These are phyloP conservation scores for Stevia rebaudiana DNA, from an alignment of 140 eudicot species.

Conservation along the genomic window DNA sequence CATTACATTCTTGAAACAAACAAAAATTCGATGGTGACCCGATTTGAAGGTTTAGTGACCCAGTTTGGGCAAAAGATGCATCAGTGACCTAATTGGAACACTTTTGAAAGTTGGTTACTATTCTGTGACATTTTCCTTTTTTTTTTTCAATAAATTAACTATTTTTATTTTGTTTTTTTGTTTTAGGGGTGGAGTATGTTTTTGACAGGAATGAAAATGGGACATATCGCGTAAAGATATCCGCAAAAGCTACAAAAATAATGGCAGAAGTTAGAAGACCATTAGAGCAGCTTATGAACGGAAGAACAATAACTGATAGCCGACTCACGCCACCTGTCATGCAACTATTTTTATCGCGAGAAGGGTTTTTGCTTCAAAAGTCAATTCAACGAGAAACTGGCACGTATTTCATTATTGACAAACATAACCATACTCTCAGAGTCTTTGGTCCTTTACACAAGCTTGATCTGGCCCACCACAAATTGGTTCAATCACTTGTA, in stretches of 20 bases:
- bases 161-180: constrained; percentile 11
- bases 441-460: constrained; percentile 58
- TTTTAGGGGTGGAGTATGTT: constrained; percentile 64
- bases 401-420: constrained; percentile 50
- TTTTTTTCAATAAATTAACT: no score
- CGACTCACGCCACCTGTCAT: constrained; percentile 55
- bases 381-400: constrained; percentile 67
- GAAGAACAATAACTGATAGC: constrained; percentile 51
- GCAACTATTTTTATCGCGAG: constrained; percentile 51
- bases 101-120: no score
- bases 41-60: no score
- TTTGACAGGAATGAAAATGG: constrained; percentile 63
- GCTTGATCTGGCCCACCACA: constrained; percentile 45
- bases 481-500: constrained; percentile 50
- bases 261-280: constrained; percentile 88
- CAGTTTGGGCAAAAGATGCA: no score
- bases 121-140: no score
- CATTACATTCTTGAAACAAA: no score
- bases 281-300: constrained; percentile 71
- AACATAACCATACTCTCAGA: constrained; percentile 43
- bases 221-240: constrained; percentile 61
- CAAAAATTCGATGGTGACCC: no score
- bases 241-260: constrained; percentile 72
- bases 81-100: no score
- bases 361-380: constrained; percentile 51